A percentile compares a stretch with the other conserved stretches of the same genome.
Evolutionary conservation across 2,329 filamentous ascomycete genomes (phyloP).

Genomic region (Aspergillus thermomutatus): DNA sequence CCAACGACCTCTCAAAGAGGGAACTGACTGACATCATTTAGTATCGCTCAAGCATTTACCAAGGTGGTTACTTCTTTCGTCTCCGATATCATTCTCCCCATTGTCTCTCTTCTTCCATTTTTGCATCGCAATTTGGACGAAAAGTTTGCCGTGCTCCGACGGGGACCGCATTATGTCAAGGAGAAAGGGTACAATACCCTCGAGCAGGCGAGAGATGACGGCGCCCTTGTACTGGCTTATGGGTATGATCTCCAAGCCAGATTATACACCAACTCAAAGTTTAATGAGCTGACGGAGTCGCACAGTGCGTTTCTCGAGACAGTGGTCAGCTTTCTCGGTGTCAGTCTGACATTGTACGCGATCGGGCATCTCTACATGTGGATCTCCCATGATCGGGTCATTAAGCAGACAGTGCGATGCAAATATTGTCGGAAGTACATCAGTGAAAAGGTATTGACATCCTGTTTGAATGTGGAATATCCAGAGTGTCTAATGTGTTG

Average conservation of each 20-base stretch:
- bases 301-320: slow-evolving; percentile 39
- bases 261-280: neutral
- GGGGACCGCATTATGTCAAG: slow-evolving; percentile 52
- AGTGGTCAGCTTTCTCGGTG: slow-evolving; percentile 61
- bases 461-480: neutral
- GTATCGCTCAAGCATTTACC: slow-evolving; percentile 68
- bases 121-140: slow-evolving; percentile 69
- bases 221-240: slow-evolving; percentile 69
- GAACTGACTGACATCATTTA: neutral
- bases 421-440: slow-evolving; percentile 51
- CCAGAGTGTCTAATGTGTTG: slow-evolving; percentile 5
- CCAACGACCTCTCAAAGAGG: neutral
- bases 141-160: slow-evolving; percentile 65
- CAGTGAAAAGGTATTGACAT: slow-evolving; percentile 54
- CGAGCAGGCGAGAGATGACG: slow-evolving; percentile 65
- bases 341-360: slow-evolving; percentile 63
- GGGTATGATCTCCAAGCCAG: slow-evolving; percentile 46
- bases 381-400: slow-evolving; percentile 62
- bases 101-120: slow-evolving; percentile 66
- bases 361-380: slow-evolving; percentile 62
- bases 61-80: slow-evolving; percentile 70
- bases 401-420: slow-evolving; percentile 68
- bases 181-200: slow-evolving; percentile 66
- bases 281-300: neutral
- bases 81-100: slow-evolving; percentile 65